A percentile compares a stretch with the other conserved stretches of the same genome.
Conservation (phyloP, 345 rosid species). For the Streptanthus diversifolius region DNA sequence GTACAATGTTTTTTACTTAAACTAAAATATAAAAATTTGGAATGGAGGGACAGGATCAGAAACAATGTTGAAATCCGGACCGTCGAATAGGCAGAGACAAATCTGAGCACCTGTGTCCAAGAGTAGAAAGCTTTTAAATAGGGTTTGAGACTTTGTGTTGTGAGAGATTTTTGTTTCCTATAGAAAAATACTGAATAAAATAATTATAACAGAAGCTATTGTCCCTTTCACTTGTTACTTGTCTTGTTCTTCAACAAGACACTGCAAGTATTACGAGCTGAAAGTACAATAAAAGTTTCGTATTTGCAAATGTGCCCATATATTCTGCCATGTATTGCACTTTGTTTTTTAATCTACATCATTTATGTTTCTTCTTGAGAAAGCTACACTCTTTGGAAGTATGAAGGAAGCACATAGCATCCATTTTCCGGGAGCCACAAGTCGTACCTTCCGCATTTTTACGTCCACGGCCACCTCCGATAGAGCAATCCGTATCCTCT, state of each 20-base stretch:
- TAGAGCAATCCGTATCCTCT: constrained; percentile 75
- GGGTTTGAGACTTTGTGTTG: constrained; percentile 14
- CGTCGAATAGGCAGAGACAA: constrained; percentile 45
- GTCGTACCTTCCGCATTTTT: constrained; percentile 66
- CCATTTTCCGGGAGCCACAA: constrained; percentile 91
- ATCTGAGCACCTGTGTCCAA: constrained; percentile 35
- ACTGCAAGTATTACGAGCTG: constrained; percentile 26
- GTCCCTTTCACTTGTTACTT: constrained; percentile 62
- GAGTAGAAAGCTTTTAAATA: constrained; percentile 31
- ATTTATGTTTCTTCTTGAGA: neutral
- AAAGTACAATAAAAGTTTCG: constrained; percentile 1
- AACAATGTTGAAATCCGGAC: constrained; percentile 37
- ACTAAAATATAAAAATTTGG: neutral
- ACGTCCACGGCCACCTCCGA: constrained; percentile 73
- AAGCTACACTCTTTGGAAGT: constrained; percentile 54
- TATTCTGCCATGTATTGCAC: neutral
- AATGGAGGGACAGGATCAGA: constrained; percentile 36
- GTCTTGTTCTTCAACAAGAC: constrained; percentile 34
- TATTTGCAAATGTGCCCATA: constrained; percentile 27
- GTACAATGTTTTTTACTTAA: neutral
- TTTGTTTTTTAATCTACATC: neutral
- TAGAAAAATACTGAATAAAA: neutral
- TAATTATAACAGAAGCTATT: constrained; percentile 35
- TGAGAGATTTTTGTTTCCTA: neutral
- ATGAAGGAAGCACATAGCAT: constrained; percentile 83